A percentile compares a stretch with the other conserved stretches of the same genome.
These are phyloP conservation scores for Ophiostoma quercus DNA, from an alignment of 2,329 filamentous ascomycete genomes.

Conservation along the genomic window DNA sequence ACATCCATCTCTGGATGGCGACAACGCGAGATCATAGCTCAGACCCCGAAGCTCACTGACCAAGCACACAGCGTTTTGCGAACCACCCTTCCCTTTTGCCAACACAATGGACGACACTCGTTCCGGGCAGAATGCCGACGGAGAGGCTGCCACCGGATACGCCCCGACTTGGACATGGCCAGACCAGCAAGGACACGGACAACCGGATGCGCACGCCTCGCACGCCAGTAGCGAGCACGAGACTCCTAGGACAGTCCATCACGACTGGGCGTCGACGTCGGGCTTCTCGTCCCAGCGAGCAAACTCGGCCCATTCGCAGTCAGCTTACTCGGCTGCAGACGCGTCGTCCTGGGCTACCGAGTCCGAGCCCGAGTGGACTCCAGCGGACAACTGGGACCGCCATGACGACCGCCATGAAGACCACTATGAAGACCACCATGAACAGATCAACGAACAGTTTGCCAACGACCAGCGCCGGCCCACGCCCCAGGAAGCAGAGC, in stretches of 20 bases:
- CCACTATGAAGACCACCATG: neutral
- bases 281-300: slow-evolving; percentile 13
- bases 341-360: neutral
- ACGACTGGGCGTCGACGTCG: slow-evolving; percentile 18
- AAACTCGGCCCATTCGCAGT: neutral
- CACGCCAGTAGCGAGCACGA: slow-evolving; percentile 17
- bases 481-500: slow-evolving; percentile 13
- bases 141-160: neutral
- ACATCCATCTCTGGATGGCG: neutral
- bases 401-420: neutral
- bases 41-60: neutral
- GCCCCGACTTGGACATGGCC: slow-evolving; percentile 22
- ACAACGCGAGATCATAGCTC: neutral
- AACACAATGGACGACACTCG: slow-evolving; percentile 20
- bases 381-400: slow-evolving; percentile 4
- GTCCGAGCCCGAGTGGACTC: slow-evolving; percentile 1
- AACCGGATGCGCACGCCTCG: neutral
- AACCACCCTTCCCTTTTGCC: neutral
- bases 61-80: neutral
- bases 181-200: neutral
- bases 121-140: slow-evolving; percentile 7
- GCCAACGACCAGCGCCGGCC: neutral
- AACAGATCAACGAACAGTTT: neutral
- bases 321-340: neutral
- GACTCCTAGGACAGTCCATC: neutral